Percentiles rank a stretch among this genome's conserved stretches.
Evolutionary conservation across 2,329 filamentous ascomycete species (phyloP).

Genomic region (Amesomyces nigricolor): DNA sequence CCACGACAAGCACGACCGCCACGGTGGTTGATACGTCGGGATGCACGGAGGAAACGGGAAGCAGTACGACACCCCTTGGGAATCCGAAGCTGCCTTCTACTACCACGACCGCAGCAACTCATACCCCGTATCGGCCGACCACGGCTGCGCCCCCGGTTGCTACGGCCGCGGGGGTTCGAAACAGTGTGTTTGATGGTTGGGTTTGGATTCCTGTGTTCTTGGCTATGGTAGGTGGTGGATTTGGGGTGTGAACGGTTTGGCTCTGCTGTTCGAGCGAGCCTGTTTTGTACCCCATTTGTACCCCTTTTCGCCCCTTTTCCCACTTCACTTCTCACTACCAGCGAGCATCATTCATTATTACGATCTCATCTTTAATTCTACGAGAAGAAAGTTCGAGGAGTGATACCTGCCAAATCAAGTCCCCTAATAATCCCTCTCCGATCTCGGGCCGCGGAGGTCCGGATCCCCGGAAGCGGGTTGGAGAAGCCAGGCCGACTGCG

Average conservation of each 20-base stretch:
- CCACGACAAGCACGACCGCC: background rate
- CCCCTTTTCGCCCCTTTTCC: too few species aligned
- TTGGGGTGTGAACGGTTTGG: background rate
- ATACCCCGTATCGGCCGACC: slow-evolving; percentile 3
- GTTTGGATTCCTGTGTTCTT: background rate
- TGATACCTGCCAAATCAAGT: background rate
- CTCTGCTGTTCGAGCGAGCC: too few species aligned
- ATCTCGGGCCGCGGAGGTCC: slow-evolving; percentile 9
- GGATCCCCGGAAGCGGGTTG: background rate
- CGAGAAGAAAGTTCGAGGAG: background rate
- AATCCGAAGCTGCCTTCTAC: background rate
- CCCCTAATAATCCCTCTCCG: slow-evolving; percentile 5
- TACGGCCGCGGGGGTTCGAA: background rate
- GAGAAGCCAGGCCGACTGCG: slow-evolving; percentile 6
- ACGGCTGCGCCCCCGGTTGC: slow-evolving; percentile 3
- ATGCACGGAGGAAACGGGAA: background rate
- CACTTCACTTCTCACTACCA: too few species aligned
- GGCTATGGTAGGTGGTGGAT: background rate
- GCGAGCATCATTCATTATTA: background rate
- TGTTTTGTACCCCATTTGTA: too few species aligned
- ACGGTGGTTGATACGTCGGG: background rate
- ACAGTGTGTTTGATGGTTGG: background rate
- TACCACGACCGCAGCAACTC: background rate
- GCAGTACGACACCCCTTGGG: background rate
- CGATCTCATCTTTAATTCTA: background rate